Base-by-base conservation (phyloP, 202 grass and related monocot species). In the Elaeis oleifera region DNA sequence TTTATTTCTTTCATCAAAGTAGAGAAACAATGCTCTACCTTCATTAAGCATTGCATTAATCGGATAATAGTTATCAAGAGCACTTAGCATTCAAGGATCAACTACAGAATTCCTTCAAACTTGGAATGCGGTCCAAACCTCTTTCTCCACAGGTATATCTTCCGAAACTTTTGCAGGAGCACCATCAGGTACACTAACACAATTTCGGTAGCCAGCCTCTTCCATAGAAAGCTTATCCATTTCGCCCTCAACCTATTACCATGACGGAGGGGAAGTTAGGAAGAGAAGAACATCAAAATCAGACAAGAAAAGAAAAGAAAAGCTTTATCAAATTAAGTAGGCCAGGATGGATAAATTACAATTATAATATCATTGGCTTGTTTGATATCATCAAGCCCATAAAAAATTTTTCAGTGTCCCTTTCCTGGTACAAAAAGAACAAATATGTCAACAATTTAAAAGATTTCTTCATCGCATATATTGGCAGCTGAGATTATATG, bases 171-270 rank as follows among this genome's bases (percentile, higher is more conserved):
- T 18, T 20, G 80, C 8, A 20, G 85, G 85, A 65, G 83, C 85
- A 65, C 85, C 85, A 82, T 89, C 80, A 67, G 94, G 88, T 24
- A 99, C 82, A 61, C 88, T 99, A 60, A 99, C 79, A 78, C 88
- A 99, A 70, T 94, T 99, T 58, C 22, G 71, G 63, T 76, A 99
- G 32, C 94, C 94, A 68, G 80, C 88, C 75, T 99, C 88, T 61
- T 99, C 94, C 85, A 99, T 86, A 15, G 88, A 99, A 56, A 99
- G 88, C 72, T 99, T 99, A 84, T 99, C 85, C 56, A 99, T 94
- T 85, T 99, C 94, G 68, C 88, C 88, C 65, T 92, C 85, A 51
- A 99, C 94, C 94, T 89, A 71, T 70, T 63, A 18, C 9, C 48
- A 72, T 13, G 36, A 44, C 9, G 13, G 11, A 13, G 36, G 11